These are phyloP conservation scores for Lathyrus aphaca DNA, from an alignment of 306 rosid genomes.

Conservation along the genomic window DNA sequence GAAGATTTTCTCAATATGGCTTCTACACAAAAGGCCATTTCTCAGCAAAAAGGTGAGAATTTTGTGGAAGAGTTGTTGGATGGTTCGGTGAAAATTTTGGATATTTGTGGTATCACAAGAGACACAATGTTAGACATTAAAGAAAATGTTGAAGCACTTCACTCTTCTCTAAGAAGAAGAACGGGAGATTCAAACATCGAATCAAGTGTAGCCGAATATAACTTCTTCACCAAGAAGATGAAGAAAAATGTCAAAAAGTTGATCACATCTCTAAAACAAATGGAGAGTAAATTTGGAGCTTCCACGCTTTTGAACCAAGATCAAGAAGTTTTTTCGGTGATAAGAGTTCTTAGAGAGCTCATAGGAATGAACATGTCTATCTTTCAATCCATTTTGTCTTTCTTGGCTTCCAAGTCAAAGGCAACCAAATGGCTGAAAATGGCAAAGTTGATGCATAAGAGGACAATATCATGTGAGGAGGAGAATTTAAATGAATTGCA, in stretches of 20 bases:
- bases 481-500: not conserved
- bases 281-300: slow-evolving; percentile 46
- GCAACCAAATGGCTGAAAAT: too few species aligned
- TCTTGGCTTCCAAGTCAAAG: slow-evolving; percentile 22
- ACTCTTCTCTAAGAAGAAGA: slow-evolving; percentile 65
- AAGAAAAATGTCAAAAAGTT: slow-evolving; percentile 57
- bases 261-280: slow-evolving; percentile 43
- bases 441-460: not conserved
- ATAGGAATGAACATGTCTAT: slow-evolving; percentile 37
- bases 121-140: slow-evolving; percentile 54
- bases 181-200: slow-evolving; percentile 55
- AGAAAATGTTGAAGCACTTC: slow-evolving; percentile 59
- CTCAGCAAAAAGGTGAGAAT: not conserved
- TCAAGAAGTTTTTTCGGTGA: slow-evolving; percentile 38
- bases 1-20: not conserved
- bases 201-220: slow-evolving; percentile 46
- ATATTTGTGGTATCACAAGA: slow-evolving; percentile 61
- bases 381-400: slow-evolving; percentile 48
- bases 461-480: not conserved
- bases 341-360: slow-evolving; percentile 44
- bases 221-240: slow-evolving; percentile 50
- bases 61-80: slow-evolving; percentile 38
- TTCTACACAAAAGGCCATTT: not conserved
- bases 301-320: slow-evolving; percentile 37
- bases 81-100: slow-evolving; percentile 60